phyloP scores from a whole-genome alignment of 768 basidiomycete genomes.

The Leccinum incarnatum region DNA sequence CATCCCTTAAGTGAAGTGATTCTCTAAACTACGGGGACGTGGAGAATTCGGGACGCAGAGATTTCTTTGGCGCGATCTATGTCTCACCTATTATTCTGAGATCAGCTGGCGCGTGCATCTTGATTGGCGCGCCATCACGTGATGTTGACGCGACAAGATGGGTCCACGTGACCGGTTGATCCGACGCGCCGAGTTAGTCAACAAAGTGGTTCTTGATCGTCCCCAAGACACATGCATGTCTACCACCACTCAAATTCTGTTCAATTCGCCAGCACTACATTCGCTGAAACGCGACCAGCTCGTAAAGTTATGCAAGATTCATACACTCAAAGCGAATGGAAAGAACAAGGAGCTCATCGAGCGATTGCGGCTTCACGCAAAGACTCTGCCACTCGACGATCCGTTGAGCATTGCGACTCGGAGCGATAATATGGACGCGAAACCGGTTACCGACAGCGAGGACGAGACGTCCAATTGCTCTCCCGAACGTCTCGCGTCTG shows the following conservation, averaged over 20 bases:
- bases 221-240: conserved; percentile 42
- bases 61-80: neutral
- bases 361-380: conserved; percentile 65
- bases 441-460: conserved; percentile 31
- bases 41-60: neutral
- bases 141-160: neutral
- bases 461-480: conserved; percentile 29
- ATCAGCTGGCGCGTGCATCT: conserved; percentile 3
- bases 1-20: neutral
- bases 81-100: conserved; percentile 17
- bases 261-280: conserved; percentile 81
- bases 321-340: conserved; percentile 74
- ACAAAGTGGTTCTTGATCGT: conserved; percentile 12
- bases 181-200: conserved; percentile 12
- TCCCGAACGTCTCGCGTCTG: conserved; percentile 5
- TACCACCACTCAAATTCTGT: conserved; percentile 74
- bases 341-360: conserved; percentile 76
- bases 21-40: neutral
- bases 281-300: conserved; percentile 84
- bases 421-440: conserved; percentile 41
- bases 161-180: conserved; percentile 17
- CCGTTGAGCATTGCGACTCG: conserved; percentile 54
- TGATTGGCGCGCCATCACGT: conserved; percentile 16
- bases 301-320: conserved; percentile 80
- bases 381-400: conserved; percentile 54